Evolutionary conservation across 2,329 filamentous ascomycete genomes (phyloP), one percentile per base, ranked within the genome.

Genomic region (Pestalotiopsis sp.): DNA sequence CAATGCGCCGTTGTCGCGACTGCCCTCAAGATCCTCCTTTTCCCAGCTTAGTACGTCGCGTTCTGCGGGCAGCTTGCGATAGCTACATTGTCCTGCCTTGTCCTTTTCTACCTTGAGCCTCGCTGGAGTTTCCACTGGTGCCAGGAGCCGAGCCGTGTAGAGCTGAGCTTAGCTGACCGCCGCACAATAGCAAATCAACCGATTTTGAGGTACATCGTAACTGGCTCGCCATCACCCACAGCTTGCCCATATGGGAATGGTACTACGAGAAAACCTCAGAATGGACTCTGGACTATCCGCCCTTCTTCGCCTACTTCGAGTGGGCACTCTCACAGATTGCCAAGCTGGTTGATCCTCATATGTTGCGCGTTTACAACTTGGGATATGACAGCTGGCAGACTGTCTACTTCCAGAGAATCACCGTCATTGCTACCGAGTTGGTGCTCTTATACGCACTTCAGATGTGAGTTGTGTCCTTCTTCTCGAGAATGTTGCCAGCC

Each of bases 191-290:
- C 85, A 98, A 97, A 85, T 99, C 96, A 5, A 99, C 96, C 74
- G 96, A 99, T 80, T 99, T 99, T 76, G 96, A 99, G 81, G 96
- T 99, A 66, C 96, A 99, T 81, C 91, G 96, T 72, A 99, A 99
- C 84, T 99, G 96, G 96, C 89, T 99, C 55, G 96, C 96, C 71
- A 94, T 98, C 73, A 98, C 96, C 4, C 86, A 97, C 81, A 97
- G 92, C 70, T 86, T 98, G 22, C 93, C 95, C 3, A 81, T 94
- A 64, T 89, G 92, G 79, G 86, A 97, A 73, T 99, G 96, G 96
- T 99, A 99, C 81, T 94, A 91, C 77, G 96, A 99, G 85, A 92
- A 94, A 82, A 97, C 94, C 1, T 99, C 96, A 68, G 94, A 98
- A 93, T 99, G 96, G 96, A 99, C 96, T 0, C 91, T 99, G 76